Evolutionary conservation across 768 basidiomycete species (phyloP), one percentile per base, ranked within the genome.

Genomic region (Tricholoma saponaceum): DNA sequence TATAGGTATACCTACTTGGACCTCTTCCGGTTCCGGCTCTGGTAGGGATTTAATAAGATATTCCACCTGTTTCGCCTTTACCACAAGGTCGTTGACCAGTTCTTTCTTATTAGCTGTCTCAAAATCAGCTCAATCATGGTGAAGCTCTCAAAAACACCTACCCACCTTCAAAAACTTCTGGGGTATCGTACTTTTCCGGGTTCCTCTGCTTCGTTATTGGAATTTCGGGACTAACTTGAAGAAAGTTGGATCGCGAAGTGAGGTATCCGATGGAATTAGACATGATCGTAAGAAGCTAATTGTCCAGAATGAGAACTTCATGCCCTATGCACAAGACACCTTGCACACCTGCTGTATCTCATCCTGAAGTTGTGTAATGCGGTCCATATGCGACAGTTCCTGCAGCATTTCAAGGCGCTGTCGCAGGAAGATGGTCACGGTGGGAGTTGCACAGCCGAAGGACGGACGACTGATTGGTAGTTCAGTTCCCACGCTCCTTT

Each of bases 281-380:
- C 89, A 94, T 94, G 72, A 95, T 94, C 61, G 81, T 86, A 62
- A 96, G 82, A 67, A 96, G 84, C 89, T 94, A 41, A 7, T 37
- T 3, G 22, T 25, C 54, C 13, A 39, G 28, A 16, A 53, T 57
- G 18, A 55, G 47, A 32, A 9, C n/a, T 28, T 18, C 44, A 23
- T 47, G 14, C 22, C 10, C 18, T 1, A 26, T 25, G 18, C 33
- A 37, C n/a, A n/a, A 28, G 10, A 22, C n/a, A 32, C 37, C 18
- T n/a, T 20, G 23, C 75, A 54, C 54, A 89, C 91, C 76, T 90
- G 85, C 73, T 96, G 93, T 58, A 94, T 92, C 73, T 90, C 90
- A 83, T 96, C 89, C 79, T 95, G 92, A 55, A 95, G 85, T 71
- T 95, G 94, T 9, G 94, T 95, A 71, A 95, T 90, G 74, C 92